Base-by-base conservation (phyloP, 1,284 basidiomycete genomes). In the Mrakiaceae sp. region DNA sequence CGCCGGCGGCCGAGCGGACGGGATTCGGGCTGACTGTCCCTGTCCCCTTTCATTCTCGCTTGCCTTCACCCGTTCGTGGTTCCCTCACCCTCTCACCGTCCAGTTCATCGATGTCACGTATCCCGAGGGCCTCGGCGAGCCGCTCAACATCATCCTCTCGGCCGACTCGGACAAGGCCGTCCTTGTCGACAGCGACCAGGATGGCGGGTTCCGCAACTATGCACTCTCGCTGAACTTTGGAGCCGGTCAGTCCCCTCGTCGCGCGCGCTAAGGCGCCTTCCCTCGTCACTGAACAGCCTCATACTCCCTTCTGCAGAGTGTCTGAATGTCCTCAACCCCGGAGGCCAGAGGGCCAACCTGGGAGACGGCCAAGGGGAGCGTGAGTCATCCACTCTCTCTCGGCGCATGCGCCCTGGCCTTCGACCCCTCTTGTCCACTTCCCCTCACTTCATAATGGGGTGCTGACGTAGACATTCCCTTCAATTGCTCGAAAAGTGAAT, bases 91-190 rank as follows among this genome's bases (percentile, higher is more conserved):
- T 8, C 44, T 27, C 14, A 16, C 50, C 12, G 7, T 10, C 16
- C 68, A 85, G 83, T 71, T 78, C 72, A 80, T 87, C 43, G 78
- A 82, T 63, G 72, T 78, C 47, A 87, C 90, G 16, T 85, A 79
- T 70, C 87, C 90, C 14, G 72, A 78, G 60, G 88, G 90, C 7
- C 82, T 88, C 63, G 88, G 90, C 52, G 94, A 97, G 77, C 94
- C 93, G 4, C 76, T 96, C 64, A 97, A 98, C 70, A 81, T 83
- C 64, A 90, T 97, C 72, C 77, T 97, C 44, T 87, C 88, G n/a
- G 87, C 81, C 39, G 80, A 85, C 56, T 95, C 91, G 2, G 88
- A 93, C 70, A 69, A 79, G 1, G 78, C 76, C 3, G 86, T 96
- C 1, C 79, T 96, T 53, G 81, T 83, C 12, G 83, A 87, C 70